Base-by-base conservation (phyloP, 306 rosid species). In the Oxytropis ochrocephala region DNA sequence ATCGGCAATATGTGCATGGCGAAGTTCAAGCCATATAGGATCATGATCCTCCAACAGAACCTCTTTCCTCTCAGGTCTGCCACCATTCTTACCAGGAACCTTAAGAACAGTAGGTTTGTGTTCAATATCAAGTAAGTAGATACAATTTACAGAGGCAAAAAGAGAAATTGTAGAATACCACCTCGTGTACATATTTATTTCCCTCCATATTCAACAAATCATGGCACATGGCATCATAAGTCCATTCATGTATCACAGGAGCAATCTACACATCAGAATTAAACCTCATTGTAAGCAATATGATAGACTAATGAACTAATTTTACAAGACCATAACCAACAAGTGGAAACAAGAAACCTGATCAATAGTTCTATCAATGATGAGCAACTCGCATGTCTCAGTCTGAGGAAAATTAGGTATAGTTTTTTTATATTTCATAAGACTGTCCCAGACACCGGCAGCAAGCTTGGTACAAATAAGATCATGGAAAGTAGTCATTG, bases 1-100 rank as follows among this genome's bases (percentile, higher is more conserved):
- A 82, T 90, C 89, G 67, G 98, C 98, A 69, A 93, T 88, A 84
- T 93, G 98, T 13, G 96, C 91, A 79, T 90, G 96, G 46, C 97
- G 90, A 82, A 93, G 96, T 79, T 90, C 98, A 74, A 93, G 84
- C 98, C 98, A 93, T 79, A 93, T 80, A 39, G 96, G 98, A 81
- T 93, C 98, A 72, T 93, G 96, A 60, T 90, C 96, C 76, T 90
- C 98, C 82, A 93, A 80, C 62, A 90, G 91, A 79, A 93, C 98
- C 57, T 88, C 97, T 82, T 88, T 93, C 43, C 80, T 87, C 86
- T 93, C 97, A 16, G 93, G 93, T 74, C 44, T 84, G 62, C 91
- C 89, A 49, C 94, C 93, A 74, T 56, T 83, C 85, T 85, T 88
- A 72, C 97, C 62, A 33, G 97, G 93, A 77, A 90, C 82, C 98